A percentile compares a stretch with the other conserved stretches of the same genome.
Evolutionary conservation across 176 grass and related monocot genomes (phyloP).

Genomic region (Oryza meridionalis): DNA sequence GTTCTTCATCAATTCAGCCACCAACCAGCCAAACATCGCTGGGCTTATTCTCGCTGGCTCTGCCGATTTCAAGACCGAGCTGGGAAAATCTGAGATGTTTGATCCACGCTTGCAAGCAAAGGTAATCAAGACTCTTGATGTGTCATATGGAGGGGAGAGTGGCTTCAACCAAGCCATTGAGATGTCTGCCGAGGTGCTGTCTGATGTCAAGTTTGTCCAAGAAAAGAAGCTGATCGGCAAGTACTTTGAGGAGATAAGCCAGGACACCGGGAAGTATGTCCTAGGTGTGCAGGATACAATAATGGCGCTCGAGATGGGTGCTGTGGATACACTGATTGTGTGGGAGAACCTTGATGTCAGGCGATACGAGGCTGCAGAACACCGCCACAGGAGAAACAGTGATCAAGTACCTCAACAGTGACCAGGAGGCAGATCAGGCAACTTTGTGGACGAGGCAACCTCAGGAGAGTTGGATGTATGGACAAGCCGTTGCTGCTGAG

Average conservation of each 20-base stretch:
- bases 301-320: slow-evolving; percentile 60
- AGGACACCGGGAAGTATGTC: slow-evolving; percentile 63
- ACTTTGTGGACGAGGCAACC: slow-evolving; percentile 40
- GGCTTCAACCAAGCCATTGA: slow-evolving; percentile 77
- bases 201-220: slow-evolving; percentile 70
- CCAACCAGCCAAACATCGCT: slow-evolving; percentile 58
- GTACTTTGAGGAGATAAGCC: slow-evolving; percentile 76
- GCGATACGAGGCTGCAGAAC: slow-evolving; percentile 61
- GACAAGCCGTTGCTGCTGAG: slow-evolving; percentile 53
- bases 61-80: slow-evolving; percentile 66
- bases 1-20: slow-evolving; percentile 62
- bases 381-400: slow-evolving; percentile 45
- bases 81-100: slow-evolving; percentile 71
- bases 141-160: slow-evolving; percentile 62
- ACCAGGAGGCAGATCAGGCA: slow-evolving; percentile 56
- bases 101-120: slow-evolving; percentile 59
- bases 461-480: slow-evolving; percentile 44
- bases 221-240: slow-evolving; percentile 71
- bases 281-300: slow-evolving; percentile 62
- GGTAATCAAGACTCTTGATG: slow-evolving; percentile 59
- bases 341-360: slow-evolving; percentile 67
- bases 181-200: slow-evolving; percentile 53
- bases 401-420: slow-evolving; percentile 45
- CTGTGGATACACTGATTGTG: slow-evolving; percentile 57
- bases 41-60: slow-evolving; percentile 70